phyloP scores from a whole-genome alignment of 768 basidiomycete genomes.

The Lentinula aciculospora region DNA sequence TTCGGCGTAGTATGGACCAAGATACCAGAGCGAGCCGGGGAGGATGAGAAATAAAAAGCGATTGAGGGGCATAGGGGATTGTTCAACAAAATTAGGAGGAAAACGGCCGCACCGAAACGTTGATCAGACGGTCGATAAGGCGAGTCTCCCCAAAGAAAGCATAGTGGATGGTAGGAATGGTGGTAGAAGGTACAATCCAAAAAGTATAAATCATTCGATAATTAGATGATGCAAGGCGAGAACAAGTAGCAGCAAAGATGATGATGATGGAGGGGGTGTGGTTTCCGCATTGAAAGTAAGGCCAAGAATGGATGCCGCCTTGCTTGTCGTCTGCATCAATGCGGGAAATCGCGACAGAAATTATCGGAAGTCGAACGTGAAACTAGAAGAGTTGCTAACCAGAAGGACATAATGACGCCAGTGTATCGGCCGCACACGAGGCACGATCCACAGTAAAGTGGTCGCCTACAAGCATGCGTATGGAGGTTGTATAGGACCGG shows the following conservation, averaged over 20 bases:
- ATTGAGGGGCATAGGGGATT: constrained; percentile 11
- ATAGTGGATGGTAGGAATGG: constrained; percentile 7
- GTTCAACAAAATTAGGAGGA: constrained; percentile 18
- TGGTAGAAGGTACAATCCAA: constrained; percentile 6
- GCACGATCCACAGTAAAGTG: constrained; percentile 80
- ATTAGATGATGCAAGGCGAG: constrained; percentile 8
- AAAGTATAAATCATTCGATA: constrained; percentile 11
- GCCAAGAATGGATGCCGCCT: not conserved
- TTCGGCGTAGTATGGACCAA: not conserved
- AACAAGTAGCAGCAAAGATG: not conserved
- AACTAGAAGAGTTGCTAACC: not conserved
- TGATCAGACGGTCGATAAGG: constrained; percentile 40
- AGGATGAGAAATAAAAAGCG: constrained; percentile 12
- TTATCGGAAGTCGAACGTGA: not conserved
- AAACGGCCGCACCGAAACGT: constrained; percentile 22
- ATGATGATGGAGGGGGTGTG: constrained; percentile 1
- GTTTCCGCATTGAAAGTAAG: not conserved
- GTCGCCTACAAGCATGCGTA: constrained; percentile 58
- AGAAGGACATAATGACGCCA: constrained; percentile 40
- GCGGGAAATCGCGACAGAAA: not conserved
- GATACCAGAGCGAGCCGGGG: constrained; percentile 8
- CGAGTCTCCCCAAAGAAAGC: constrained; percentile 12
- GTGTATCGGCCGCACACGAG: constrained; percentile 73
- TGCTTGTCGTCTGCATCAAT: not conserved
- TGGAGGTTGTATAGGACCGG: constrained; percentile 50